Conservation (phyloP, 495 filamentous ascomycete species). For the Daldinia grandis region DNA sequence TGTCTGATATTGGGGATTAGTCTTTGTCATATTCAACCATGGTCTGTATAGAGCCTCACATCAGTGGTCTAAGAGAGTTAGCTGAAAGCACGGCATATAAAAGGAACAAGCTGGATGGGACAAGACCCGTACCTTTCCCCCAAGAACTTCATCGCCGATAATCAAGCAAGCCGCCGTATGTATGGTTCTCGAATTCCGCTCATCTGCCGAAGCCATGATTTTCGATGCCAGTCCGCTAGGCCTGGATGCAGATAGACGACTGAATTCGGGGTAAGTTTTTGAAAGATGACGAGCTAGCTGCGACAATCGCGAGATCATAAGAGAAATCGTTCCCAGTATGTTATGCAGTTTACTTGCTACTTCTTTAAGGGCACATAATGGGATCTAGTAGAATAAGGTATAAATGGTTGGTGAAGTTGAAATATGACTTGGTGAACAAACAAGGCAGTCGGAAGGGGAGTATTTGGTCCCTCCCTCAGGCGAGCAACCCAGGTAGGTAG, state of each 20-base stretch:
- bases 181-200: slow-evolving; percentile 69
- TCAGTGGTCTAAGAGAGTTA: slow-evolving; percentile 48
- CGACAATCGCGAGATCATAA: slow-evolving; percentile 78
- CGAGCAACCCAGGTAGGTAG: no score
- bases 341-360: background rate
- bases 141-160: slow-evolving; percentile 95
- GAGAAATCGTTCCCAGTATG: background rate
- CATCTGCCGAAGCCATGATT: slow-evolving; percentile 65
- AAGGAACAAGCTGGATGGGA: background rate
- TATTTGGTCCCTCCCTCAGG: background rate
- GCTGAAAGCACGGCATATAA: background rate
- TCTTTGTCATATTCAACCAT: background rate
- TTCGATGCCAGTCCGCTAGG: slow-evolving; percentile 40
- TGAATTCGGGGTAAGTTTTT: slow-evolving; percentile 64
- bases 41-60: slow-evolving; percentile 25
- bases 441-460: background rate
- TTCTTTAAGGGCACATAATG: background rate
- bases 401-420: slow-evolving; percentile 7
- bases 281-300: slow-evolving; percentile 78
- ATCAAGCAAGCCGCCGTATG: slow-evolving; percentile 93
- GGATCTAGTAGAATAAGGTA: background rate
- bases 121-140: slow-evolving; percentile 78
- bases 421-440: background rate
- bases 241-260: slow-evolving; percentile 48
- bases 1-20: slow-evolving; percentile 62